Percentiles rank a stretch among this genome's conserved stretches.
These are phyloP conservation scores for Pyropia yezoensis DNA, from an alignment of 23 red algal genomes.

Conservation along the genomic window DNA sequence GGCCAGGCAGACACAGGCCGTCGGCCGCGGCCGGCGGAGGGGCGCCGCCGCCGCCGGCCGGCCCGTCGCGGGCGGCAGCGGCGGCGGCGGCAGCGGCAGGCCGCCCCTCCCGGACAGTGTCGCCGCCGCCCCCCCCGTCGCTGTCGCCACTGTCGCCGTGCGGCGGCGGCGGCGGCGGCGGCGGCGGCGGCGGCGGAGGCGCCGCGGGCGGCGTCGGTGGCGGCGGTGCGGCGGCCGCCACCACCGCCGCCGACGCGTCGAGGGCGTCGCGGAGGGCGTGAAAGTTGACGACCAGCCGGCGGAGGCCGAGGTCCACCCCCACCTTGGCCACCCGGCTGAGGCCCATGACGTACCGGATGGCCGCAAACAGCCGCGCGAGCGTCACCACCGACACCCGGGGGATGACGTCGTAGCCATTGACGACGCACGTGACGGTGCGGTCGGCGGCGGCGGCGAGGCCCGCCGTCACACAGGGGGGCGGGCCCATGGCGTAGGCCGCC, in stretches of 20 bases:
- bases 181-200: too few species aligned
- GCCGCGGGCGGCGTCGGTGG: not conserved
- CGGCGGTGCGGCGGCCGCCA: constrained; percentile 19
- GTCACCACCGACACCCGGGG: constrained; percentile 56
- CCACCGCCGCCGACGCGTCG: constrained; percentile 3
- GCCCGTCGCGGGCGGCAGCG: not conserved
- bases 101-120: too few species aligned
- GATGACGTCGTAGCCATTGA: constrained; percentile 66
- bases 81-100: too few species aligned
- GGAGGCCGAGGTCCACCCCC: constrained; percentile 29
- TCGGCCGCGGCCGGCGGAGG: too few species aligned
- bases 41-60: constrained; percentile 9
- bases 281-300: constrained; percentile 23
- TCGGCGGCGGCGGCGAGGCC: constrained; percentile 36
- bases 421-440: constrained; percentile 27
- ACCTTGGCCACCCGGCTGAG: constrained; percentile 20
- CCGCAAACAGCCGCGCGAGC: constrained; percentile 38
- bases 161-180: constrained; percentile 1
- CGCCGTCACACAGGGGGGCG: constrained; percentile 35
- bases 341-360: constrained; percentile 25
- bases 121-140: not conserved
- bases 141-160: constrained; percentile 7
- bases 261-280: constrained; percentile 14
- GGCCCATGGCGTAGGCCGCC: constrained; percentile 31
- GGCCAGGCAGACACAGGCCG: too few species aligned